Evolutionary conservation across 768 basidiomycete species (phyloP).

Genomic region (Pisolithus marmoratus): DNA sequence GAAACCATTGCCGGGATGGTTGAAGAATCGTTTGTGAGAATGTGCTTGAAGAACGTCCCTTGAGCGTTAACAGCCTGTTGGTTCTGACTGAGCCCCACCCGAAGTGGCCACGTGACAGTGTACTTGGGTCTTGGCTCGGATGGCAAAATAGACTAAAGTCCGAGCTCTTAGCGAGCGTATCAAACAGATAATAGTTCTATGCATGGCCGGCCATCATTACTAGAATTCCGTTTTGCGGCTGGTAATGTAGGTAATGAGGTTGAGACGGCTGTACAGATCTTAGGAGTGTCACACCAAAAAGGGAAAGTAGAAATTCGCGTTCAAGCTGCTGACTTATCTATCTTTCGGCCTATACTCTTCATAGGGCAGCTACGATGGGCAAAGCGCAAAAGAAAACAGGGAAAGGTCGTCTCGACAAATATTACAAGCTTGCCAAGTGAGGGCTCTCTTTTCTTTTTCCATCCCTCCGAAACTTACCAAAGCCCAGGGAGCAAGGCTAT

Average conservation of each 20-base stretch:
- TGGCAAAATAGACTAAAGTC: too few species aligned
- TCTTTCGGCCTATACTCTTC: background rate
- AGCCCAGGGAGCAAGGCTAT: conserved; percentile 90
- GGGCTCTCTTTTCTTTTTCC: conserved; percentile 2
- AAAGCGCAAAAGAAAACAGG: conserved; percentile 93
- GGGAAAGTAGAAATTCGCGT: background rate
- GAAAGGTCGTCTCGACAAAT: conserved; percentile 93
- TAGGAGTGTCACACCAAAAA: too few species aligned
- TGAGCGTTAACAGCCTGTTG: background rate
- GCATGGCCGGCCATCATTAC: too few species aligned
- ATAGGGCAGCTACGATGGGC: conserved; percentile 41
- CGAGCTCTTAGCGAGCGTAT: too few species aligned
- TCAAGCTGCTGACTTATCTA: background rate
- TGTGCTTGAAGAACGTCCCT: background rate
- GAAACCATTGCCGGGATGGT: background rate
- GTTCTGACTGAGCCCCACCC: too few species aligned
- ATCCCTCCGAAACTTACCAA: conserved; percentile 6
- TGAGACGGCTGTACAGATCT: too few species aligned
- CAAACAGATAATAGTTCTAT: too few species aligned
- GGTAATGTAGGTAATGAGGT: too few species aligned
- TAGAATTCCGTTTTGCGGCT: too few species aligned
- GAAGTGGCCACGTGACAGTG: too few species aligned
- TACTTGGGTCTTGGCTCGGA: too few species aligned
- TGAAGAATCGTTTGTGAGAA: background rate
- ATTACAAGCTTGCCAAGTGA: conserved; percentile 93